Base-by-base conservation (phyloP, 129 eudicot species). In the Flaveria trinervia region DNA sequence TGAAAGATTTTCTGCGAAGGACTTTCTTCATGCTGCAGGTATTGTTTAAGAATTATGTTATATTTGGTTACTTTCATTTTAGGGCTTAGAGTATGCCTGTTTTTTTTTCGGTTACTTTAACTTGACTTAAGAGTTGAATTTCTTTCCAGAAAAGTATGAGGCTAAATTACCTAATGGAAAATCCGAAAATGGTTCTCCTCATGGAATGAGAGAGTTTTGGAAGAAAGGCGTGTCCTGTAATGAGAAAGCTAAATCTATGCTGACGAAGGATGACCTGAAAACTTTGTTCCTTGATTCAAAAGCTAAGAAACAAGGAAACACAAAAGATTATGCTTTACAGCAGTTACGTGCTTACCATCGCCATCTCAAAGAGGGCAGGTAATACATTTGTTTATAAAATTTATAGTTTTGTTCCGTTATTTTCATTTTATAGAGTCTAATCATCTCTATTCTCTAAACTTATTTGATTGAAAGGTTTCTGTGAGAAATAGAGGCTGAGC, bases 331-430 rank as follows among this genome's bases (percentile, higher is more conserved):
- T 86, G 54, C 82, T 76, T 79, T 90, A 68, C 81, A 80, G 50
- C 84, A 88, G 72, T 81, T 86, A 76, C 89, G 92, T 68, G 85
- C 83, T 75, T 95, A 95, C 83, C 75, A 86, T 65, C 89, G 85
- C 41, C 82, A 88, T 64, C 79, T 95, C 43, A 89, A 83, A 87
- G 90, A 83, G 70, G 97, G 96, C 60, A 92, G 99, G 98, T 95
- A 88, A 85, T 12, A 46, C 15, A 20, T 48, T 75, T 50, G 41
- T 82, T 48, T 77, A 70, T 3, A 16, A 45, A 75, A n/a, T 44
- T 20, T 48, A 14, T 48, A 46, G 49, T 75, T 25, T 62, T 48
- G 52, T 17, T 43, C 20, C 28, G 30, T 4, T 48, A 9, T 60
- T 23, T 44, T 59, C 16, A 60, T 59, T 4, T 30, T 28, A 6